Conservation (phyloP, 139 green algal genomes). For the Yamagishiella unicocca region DNA sequence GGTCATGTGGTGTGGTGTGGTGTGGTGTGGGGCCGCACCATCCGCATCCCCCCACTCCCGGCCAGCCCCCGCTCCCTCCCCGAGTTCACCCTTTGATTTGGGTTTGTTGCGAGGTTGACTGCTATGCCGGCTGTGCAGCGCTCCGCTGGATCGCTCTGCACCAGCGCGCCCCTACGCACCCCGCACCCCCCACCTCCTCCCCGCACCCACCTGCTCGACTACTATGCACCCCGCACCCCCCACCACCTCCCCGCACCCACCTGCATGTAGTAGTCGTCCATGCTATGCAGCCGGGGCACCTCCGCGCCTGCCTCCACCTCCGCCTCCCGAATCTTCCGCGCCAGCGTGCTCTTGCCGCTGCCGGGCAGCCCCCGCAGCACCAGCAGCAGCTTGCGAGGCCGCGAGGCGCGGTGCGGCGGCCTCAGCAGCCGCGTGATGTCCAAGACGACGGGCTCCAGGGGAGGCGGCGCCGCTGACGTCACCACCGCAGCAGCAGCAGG, state of each 20-base stretch:
- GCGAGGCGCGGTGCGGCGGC: constrained; percentile 52
- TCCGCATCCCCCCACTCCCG: too few species aligned
- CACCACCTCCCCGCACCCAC: constrained; percentile 48
- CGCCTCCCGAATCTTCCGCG: constrained; percentile 71
- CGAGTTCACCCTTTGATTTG: too few species aligned
- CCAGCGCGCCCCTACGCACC: too few species aligned
- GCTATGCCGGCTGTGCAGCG: too few species aligned
- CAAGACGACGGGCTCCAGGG: constrained; percentile 9
- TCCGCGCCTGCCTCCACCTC: constrained; percentile 74
- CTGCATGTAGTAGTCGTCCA: constrained; percentile 93
- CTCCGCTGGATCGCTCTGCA: too few species aligned
- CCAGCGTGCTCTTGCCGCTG: constrained; percentile 84
- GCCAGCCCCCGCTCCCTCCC: too few species aligned
- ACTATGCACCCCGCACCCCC: neutral
- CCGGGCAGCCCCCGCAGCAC: constrained; percentile 83
- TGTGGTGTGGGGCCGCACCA: too few species aligned
- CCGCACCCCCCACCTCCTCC: too few species aligned
- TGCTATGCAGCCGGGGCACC: constrained; percentile 78
- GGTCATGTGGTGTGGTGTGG: too few species aligned
- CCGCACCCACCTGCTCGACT: too few species aligned
- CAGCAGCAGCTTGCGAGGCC: constrained; percentile 73
- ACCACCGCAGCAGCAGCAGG: too few species aligned
- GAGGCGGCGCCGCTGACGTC: neutral
- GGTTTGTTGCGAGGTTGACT: too few species aligned
- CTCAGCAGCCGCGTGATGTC: constrained; percentile 48